These are phyloP conservation scores for Globisporangium megalacanthum DNA, from an alignment of 352 stramenopile species.

Conservation along the genomic window DNA sequence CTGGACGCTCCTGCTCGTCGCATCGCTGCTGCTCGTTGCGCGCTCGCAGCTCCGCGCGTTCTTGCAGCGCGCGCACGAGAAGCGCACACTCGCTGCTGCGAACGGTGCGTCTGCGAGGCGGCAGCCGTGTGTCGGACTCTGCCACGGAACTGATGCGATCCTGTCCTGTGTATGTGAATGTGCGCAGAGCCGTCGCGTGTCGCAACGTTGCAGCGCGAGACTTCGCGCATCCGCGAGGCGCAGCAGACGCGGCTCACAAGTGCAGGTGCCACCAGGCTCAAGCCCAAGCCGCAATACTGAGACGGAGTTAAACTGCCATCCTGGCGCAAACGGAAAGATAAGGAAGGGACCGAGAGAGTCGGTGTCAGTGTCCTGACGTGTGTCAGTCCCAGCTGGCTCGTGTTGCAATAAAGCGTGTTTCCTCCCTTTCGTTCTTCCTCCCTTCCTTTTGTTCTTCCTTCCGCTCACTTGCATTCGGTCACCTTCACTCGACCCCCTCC, in stretches of 20 bases:
- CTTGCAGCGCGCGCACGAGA: constrained; percentile 20
- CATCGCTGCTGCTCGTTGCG: constrained; percentile 22
- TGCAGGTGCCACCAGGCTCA: constrained; percentile 10
- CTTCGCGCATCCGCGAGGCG: constrained; percentile 42
- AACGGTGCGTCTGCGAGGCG: constrained; percentile 36
- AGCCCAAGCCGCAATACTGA: constrained; percentile 1
- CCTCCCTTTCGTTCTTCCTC: not conserved
- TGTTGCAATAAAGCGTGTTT: too few species aligned
- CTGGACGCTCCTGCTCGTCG: constrained; percentile 38
- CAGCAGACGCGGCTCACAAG: constrained; percentile 43
- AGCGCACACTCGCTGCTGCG: constrained; percentile 30
- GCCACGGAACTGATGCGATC: constrained; percentile 4
- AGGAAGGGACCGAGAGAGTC: not conserved
- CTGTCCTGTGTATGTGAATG: constrained; percentile 10
- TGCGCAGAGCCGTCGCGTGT: constrained; percentile 48
- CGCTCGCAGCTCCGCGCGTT: constrained; percentile 26
- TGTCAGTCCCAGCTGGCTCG: not conserved
- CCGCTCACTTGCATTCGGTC: too few species aligned
- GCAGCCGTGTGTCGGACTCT: not conserved
- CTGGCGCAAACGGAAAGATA: not conserved
- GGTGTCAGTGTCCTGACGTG: not conserved
- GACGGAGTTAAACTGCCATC: too few species aligned
- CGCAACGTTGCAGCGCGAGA: constrained; percentile 45
- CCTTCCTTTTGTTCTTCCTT: not conserved
- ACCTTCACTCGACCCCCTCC: too few species aligned